Percentiles rank a stretch among this genome's conserved stretches.
Conservation (phyloP, 257 asterid species). For the Nicotiana sylvestris region DNA sequence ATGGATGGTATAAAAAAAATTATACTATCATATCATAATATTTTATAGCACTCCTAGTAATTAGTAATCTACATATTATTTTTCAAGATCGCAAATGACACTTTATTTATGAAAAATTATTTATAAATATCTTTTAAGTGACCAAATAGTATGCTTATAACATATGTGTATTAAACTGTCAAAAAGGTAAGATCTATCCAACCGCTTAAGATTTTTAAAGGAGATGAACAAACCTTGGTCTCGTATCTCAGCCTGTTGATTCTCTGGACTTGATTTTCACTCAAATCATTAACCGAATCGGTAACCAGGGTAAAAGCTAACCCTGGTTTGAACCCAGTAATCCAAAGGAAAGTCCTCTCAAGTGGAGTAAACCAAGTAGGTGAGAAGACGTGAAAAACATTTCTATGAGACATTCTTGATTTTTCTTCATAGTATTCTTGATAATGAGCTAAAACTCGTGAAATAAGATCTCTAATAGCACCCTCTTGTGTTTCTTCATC, state of each 20-base stretch:
- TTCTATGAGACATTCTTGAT: slow-evolving; percentile 31
- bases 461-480: slow-evolving; percentile 20
- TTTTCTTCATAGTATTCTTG: slow-evolving; percentile 40
- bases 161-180: no score
- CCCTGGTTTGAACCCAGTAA: slow-evolving; percentile 49
- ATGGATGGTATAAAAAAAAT: no score
- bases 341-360: slow-evolving; percentile 48
- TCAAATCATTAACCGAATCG: slow-evolving; percentile 19
- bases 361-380: slow-evolving; percentile 55
- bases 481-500: neutral
- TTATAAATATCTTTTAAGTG: no score
- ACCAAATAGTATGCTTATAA: no score
- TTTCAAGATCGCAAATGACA: no score
- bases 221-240: neutral
- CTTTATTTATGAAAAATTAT: no score
- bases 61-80: no score
- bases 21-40: no score
- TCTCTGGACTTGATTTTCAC: slow-evolving; percentile 25
- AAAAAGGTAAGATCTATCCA: no score
- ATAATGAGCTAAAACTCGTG: slow-evolving; percentile 40
- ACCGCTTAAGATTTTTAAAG: no score
- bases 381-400: slow-evolving; percentile 32
- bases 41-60: no score
- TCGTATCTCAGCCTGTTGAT: slow-evolving; percentile 20
- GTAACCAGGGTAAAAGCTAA: slow-evolving; percentile 24